Evolutionary conservation across 2,329 filamentous ascomycete genomes (phyloP), one percentile per base, ranked within the genome.

Genomic region (Epichloe hybrida): DNA sequence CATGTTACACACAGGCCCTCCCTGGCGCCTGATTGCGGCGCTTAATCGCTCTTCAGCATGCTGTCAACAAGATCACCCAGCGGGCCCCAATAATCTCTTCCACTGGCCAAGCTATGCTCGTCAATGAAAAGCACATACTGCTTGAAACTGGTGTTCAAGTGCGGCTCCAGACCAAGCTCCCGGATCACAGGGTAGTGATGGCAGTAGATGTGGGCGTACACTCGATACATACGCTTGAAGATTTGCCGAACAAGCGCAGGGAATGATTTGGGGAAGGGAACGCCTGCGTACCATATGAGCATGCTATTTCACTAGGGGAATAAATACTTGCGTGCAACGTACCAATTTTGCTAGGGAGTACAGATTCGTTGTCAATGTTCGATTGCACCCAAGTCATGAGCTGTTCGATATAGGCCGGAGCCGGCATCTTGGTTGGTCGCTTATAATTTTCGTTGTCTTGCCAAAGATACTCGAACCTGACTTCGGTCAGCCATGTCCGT

Each of bases 131-230:
- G 79, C 55, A 98, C 93, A 64, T 97, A 98, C 70, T 98, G 93
- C 77, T 98, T 98, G 81, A 98, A 98, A 71, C 88, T 95, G 13
- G 93, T 98, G 71, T 98, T 98, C 57, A 98, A 79, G 69, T 98
- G 93, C 43, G 94, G 90, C 70, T 98, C 93, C 52, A 98, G 79
- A 21, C 93, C 93, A 39, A 98, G 79, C 66, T 96, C 89, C 53
- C 94, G 86, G 59, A 98, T 85, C 58, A 98, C 90, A 37, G 90
- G 90, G 71, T 98, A 98, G 73, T 98, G 93, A 70, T 98, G 93
- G 74, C 94, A 98, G 80, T 98, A 98, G 61, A 98, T 95, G 72
- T 98, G 93, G 42, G 93, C 93, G 67, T 98, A 98, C 55, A 98
- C 91, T 59, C 93, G 86, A 72, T 97, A 98, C 72, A 98, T 84